Evolutionary conservation across 805 yeast species (phyloP).

Genomic region (Millerozyma miso): DNA sequence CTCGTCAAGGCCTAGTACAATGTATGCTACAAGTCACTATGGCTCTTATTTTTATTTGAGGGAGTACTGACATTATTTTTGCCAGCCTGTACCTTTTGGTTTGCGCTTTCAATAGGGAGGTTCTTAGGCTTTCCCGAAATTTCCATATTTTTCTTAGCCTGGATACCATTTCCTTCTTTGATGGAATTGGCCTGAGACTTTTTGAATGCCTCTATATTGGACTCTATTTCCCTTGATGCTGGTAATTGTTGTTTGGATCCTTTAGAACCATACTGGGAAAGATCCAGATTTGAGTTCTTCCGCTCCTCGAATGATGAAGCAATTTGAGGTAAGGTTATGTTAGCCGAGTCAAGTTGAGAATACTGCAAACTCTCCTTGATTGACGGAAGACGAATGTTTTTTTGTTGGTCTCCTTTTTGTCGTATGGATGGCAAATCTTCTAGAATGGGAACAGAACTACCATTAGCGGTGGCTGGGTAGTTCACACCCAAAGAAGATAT

Average conservation of each 20-base stretch:
- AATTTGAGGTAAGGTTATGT: not conserved
- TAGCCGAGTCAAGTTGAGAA: not conserved
- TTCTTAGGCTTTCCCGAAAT: not conserved
- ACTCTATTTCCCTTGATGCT: slow-evolving; percentile 1
- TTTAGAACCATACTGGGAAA: not conserved
- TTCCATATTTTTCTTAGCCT: not conserved
- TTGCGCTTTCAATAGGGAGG: no score
- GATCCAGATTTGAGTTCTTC: not conserved
- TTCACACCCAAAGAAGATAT: not conserved
- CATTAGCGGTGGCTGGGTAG: not conserved
- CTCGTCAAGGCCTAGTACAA: not conserved
- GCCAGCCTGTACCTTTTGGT: no score
- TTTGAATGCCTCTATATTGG: slow-evolving; percentile 1
- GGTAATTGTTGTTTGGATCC: slow-evolving; percentile 1
- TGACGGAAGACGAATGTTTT: slow-evolving; percentile 12
- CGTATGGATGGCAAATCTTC: not conserved
- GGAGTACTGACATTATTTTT: no score
- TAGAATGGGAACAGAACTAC: not conserved
- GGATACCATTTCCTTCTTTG: not conserved
- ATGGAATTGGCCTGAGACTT: not conserved
- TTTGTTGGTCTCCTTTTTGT: not conserved
- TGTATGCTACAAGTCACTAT: no score
- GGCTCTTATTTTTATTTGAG: no score
- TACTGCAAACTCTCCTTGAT: slow-evolving; percentile 8
- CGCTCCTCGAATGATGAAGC: no score